These are phyloP conservation scores for Jaapia argillacea DNA, from an alignment of 768 basidiomycete genomes.

Conservation along the genomic window DNA sequence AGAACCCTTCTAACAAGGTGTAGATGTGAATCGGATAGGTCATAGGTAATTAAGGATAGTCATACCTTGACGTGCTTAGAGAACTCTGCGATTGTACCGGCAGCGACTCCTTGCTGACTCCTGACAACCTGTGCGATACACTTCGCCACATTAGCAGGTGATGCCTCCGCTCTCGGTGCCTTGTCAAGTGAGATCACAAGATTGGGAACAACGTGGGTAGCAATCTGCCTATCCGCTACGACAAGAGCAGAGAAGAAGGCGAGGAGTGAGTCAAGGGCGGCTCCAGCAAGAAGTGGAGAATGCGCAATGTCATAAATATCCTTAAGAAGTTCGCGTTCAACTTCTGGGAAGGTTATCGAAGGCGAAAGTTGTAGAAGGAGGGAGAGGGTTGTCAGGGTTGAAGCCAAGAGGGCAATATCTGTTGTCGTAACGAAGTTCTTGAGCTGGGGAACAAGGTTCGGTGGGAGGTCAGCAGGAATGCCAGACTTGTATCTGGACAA, in stretches of 20 bases:
- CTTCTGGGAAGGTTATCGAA: constrained; percentile 56
- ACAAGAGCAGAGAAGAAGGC: constrained; percentile 79
- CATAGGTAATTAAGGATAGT: no score
- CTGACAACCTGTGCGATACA: constrained; percentile 79
- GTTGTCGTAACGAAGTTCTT: constrained; percentile 62
- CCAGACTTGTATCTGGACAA: constrained; percentile 33
- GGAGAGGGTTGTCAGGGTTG: constrained; percentile 55
- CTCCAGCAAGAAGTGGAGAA: constrained; percentile 69
- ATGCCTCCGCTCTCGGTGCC: constrained; percentile 43
- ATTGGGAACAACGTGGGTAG: constrained; percentile 72
- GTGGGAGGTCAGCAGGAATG: constrained; percentile 48
- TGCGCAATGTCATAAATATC: constrained; percentile 64
- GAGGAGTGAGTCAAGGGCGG: constrained; percentile 73
- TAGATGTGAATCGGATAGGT: constrained; percentile 1
- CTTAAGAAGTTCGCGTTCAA: constrained; percentile 59
- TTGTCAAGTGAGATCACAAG: constrained; percentile 61
- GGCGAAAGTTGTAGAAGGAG: constrained; percentile 64
- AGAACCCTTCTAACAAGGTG: constrained; percentile 30
- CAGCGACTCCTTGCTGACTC: constrained; percentile 59
- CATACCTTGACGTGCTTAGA: constrained; percentile 70
- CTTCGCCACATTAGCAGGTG: constrained; percentile 67
- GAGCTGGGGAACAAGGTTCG: constrained; percentile 61
- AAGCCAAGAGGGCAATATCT: constrained; percentile 73
- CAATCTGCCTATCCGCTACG: constrained; percentile 72
- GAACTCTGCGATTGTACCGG: constrained; percentile 79